Conservation (phyloP, 441 rosid genomes). For the Omphalea diandra region DNA sequence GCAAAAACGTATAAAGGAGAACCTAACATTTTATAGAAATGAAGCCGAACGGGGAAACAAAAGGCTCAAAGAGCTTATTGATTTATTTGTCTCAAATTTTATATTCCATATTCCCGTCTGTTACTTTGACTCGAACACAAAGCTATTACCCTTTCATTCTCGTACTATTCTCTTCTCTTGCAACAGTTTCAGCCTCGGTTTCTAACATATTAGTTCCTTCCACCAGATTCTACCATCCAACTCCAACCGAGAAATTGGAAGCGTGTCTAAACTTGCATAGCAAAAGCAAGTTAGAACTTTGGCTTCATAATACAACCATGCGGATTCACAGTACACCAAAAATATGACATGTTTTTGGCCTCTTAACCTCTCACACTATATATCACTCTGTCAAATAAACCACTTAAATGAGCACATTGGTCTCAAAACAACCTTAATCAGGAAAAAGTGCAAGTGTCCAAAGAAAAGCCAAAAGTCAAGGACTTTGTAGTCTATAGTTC, state of each 20-base stretch:
- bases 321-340: not conserved
- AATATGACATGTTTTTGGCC: not conserved
- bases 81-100: not conserved
- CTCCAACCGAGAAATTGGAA: not conserved
- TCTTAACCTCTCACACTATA: not conserved
- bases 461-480: not conserved
- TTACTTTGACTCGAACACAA: not conserved
- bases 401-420: not conserved
- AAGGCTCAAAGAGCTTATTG: not conserved
- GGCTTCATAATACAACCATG: not conserved
- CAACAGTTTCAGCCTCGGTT: not conserved
- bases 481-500: not conserved
- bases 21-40: not conserved
- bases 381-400: constrained; percentile 1
- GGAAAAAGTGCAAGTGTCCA: constrained; percentile 2
- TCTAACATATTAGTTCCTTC: not conserved
- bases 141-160: not conserved
- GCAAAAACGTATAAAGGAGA: not conserved
- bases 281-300: not conserved
- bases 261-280: not conserved
- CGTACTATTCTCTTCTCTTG: too few relatives aligned
- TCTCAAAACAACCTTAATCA: not conserved
- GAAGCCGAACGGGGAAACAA: not conserved
- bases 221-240: not conserved
- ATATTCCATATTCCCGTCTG: not conserved